Evolutionary conservation across 441 rosid genomes (phyloP), one percentile per base, ranked within the genome.

Genomic region (Bocquillonia castaneifolia): DNA sequence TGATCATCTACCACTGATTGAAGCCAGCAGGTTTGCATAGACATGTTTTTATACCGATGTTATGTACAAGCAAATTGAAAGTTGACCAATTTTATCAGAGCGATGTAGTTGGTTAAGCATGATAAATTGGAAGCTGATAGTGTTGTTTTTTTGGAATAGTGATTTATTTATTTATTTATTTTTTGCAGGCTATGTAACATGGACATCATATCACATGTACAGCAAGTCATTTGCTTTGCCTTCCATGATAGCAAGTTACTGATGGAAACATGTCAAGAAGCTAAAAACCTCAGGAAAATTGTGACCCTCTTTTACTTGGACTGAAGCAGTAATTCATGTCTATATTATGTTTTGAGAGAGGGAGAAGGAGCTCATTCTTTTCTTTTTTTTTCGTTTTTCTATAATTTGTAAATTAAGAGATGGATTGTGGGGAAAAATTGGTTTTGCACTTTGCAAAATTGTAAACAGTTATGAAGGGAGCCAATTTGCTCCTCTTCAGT

Each of bases 261-360:
- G 7, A 88, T 93, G 97, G 98, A 93, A 72, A 93, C 96, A 40
- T 93, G 99, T 69, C 96, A 88, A 80, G 99, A 93, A 81, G 99
- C 99, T 20, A 91, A 91, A 79, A 89, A 79, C 57, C 86, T 93
- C 28, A 76, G 96, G 73, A 93, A 93, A 80, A 91, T 91, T 18
- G 97, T 91, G 59, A 86, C 98, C 4, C 85, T 93, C 68, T 93
- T 91, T 75, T 93, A 91, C 83, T 85, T 93, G 76, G 98, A 93
- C 76, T 91, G 83, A 77, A 74, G 51, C 58, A 55, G 52, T 61
- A 50, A 50, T 68, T 55, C 74, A 68, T 60, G 68, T 73, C 70
- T 23, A 52, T 68, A 69, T 53, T 18, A 54, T 70, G 60, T 22
- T 59, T 64, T 69, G 66, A 32, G 10, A 34, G 29, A 26, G 59